Evolutionary conservation across 2,329 filamentous ascomycete species (phyloP).

Genomic region (Zymoseptoria ardabiliae): DNA sequence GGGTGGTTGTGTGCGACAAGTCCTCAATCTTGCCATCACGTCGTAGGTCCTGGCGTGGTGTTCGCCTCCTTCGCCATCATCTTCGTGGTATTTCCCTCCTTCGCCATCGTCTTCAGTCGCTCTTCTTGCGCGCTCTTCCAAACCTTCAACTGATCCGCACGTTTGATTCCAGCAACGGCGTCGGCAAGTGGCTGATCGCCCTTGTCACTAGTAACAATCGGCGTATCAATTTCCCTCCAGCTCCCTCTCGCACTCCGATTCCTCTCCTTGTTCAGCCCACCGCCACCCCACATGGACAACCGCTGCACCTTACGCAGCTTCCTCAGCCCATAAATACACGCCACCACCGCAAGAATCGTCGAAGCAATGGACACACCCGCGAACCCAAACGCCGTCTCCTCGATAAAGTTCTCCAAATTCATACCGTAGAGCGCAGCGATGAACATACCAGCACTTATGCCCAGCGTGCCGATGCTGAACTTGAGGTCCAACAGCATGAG

Average conservation of each 20-base stretch:
- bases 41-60: background rate
- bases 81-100: constrained; percentile 1
- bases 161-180: constrained; percentile 22
- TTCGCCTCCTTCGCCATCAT: constrained; percentile 1
- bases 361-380: constrained; percentile 64
- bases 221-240: constrained; percentile 23
- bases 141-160: constrained; percentile 20
- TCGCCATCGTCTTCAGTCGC: constrained; percentile 9
- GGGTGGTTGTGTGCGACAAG: background rate
- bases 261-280: constrained; percentile 27
- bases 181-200: constrained; percentile 19
- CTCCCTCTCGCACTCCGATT: constrained; percentile 22
- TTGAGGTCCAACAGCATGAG: constrained; percentile 97
- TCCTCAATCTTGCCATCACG: background rate
- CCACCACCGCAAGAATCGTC: constrained; percentile 63
- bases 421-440: constrained; percentile 98
- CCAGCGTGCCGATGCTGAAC: constrained; percentile 89
- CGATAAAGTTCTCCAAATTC: constrained; percentile 98
- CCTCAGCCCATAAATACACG: constrained; percentile 75
- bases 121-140: constrained; percentile 23
- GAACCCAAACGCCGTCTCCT: constrained; percentile 87
- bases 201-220: constrained; percentile 2
- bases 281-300: constrained; percentile 74
- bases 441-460: constrained; percentile 90
- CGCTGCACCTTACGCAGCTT: constrained; percentile 81